phyloP scores from a whole-genome alignment of 768 basidiomycete genomes.

The Leccinum subgranulosum region DNA sequence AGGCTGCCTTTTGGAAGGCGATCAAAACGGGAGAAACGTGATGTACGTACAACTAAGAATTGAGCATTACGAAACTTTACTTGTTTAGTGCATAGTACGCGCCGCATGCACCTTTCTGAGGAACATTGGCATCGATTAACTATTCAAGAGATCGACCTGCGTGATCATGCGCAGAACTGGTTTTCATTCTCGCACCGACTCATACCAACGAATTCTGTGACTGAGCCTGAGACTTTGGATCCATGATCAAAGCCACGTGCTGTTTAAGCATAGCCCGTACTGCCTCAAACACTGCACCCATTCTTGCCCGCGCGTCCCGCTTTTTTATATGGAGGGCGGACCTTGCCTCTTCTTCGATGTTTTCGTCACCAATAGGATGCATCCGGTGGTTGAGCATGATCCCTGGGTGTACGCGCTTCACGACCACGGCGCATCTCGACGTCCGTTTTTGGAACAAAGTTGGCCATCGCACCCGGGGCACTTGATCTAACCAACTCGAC shows the following conservation, averaged over 20 bases:
- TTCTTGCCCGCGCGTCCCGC: too few species aligned
- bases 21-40: constrained; percentile 35
- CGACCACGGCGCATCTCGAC: neutral
- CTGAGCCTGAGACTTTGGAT: too few species aligned
- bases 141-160: too few species aligned
- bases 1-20: constrained; percentile 83
- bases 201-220: too few species aligned
- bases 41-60: neutral
- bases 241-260: neutral
- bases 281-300: too few species aligned
- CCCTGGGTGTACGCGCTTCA: neutral
- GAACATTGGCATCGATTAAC: neutral
- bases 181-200: too few species aligned
- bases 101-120: neutral
- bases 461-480: too few species aligned
- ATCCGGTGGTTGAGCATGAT: too few species aligned
- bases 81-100: neutral
- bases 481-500: too few species aligned
- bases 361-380: neutral
- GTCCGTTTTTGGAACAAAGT: too few species aligned
- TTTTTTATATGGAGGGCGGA: neutral
- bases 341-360: neutral
- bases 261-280: too few species aligned
- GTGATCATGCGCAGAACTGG: too few species aligned
- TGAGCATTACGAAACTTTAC: neutral